Percentiles rank a stretch among this genome's conserved stretches.
phyloP scores from a whole-genome alignment of 73 alveolate genomes.

The Blepharisma stoltei region DNA sequence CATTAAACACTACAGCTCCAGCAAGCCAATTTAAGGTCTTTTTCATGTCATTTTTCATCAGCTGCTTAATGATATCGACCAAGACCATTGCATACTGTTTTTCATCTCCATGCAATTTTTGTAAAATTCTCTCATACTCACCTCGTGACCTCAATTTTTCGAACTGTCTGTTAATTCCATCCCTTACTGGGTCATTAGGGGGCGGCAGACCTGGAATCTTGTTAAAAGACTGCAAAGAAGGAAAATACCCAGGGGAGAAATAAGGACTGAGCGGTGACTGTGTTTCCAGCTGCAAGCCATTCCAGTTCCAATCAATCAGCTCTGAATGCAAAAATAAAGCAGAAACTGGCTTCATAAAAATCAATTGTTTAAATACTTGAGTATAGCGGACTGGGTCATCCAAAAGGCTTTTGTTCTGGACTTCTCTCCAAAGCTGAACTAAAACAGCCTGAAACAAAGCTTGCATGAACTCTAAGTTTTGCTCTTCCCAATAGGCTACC shows the following conservation, averaged over 20 bases:
- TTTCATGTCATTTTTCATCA: slow-evolving; percentile 16
- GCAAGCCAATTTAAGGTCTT: not conserved
- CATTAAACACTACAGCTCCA: not conserved
- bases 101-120: not conserved
- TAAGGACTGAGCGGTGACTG: not conserved
- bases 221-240: not conserved
- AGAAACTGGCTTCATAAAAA: not conserved
- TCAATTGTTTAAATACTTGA: not conserved
- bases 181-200: slow-evolving; percentile 15
- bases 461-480: not conserved
- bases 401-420: not conserved
- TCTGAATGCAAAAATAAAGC: not conserved
- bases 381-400: not conserved
- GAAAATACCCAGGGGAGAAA: slow-evolving; percentile 9
- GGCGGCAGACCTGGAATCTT: not conserved
- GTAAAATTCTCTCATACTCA: not conserved
- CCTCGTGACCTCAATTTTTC: not conserved
- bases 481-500: not conserved
- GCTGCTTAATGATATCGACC: not conserved
- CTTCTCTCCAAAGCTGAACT: not conserved
- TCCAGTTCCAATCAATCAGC: not conserved
- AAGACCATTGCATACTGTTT: not conserved
- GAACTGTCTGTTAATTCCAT: not conserved
- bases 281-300: slow-evolving; percentile 1
- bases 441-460: not conserved